Conservation (phyloP, 164 flowering plant species). For the Liquidambar formosana region DNA sequence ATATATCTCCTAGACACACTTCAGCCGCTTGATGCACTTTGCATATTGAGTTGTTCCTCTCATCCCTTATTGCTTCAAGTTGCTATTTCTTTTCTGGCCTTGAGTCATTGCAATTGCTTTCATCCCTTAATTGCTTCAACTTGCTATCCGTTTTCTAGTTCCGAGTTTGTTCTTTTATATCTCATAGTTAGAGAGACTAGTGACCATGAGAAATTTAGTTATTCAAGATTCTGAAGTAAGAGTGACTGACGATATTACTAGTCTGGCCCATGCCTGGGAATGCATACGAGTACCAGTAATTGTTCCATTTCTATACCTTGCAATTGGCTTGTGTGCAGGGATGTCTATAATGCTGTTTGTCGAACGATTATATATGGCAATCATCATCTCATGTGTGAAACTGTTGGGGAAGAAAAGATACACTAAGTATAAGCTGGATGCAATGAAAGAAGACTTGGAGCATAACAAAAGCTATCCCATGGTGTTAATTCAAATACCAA, state of each 20-base stretch:
- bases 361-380: slow-evolving; percentile 63
- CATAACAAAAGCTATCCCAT: slow-evolving; percentile 38
- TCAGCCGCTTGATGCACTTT: slow-evolving; percentile 8
- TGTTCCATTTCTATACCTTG: slow-evolving; percentile 33
- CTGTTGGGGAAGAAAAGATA: slow-evolving; percentile 43
- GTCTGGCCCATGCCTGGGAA: slow-evolving; percentile 34
- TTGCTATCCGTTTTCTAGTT: slow-evolving; percentile 1
- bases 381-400: slow-evolving; percentile 46
- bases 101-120: too few species aligned
- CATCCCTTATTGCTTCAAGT: neutral
- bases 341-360: slow-evolving; percentile 71
- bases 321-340: slow-evolving; percentile 40
- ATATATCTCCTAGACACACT: neutral
- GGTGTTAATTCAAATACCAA: slow-evolving; percentile 72
- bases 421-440: slow-evolving; percentile 42
- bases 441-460: slow-evolving; percentile 49
- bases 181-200: neutral
- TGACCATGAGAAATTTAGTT: slow-evolving; percentile 34
- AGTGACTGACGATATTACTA: slow-evolving; percentile 21
- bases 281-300: slow-evolving; percentile 35
- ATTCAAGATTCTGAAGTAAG: slow-evolving; percentile 20
- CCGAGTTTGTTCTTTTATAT: neutral
- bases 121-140: neutral
- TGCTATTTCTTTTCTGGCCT: too few species aligned
- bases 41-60: neutral